Conservation (phyloP, 495 filamentous ascomycete genomes). For the Chaetomium cochliodes region DNA sequence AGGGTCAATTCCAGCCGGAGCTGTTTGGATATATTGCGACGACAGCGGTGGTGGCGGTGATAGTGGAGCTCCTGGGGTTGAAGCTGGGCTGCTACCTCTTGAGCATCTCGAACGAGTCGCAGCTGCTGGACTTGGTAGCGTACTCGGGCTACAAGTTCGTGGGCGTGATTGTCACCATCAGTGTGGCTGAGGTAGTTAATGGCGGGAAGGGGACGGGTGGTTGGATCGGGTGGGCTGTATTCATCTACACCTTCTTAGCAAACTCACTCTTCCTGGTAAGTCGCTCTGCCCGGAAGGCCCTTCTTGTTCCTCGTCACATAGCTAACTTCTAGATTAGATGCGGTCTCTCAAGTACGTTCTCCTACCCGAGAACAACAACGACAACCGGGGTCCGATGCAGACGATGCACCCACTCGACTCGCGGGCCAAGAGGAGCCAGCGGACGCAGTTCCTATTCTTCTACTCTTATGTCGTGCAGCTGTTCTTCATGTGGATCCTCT, state of each 20-base stretch:
- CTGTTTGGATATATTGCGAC: constrained; percentile 85
- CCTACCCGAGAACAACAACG: constrained; percentile 74
- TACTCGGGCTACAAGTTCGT: constrained; percentile 99
- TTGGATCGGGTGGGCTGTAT: constrained; percentile 85
- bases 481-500: constrained; percentile 92
- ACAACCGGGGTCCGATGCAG: constrained; percentile 67
- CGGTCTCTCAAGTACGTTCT: constrained; percentile 94
- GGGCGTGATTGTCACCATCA: constrained; percentile 83
- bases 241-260: constrained; percentile 84
- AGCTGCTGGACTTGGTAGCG: constrained; percentile 87
- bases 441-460: constrained; percentile 92
- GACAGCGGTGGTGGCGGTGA: constrained; percentile 73
- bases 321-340: constrained; percentile 57
- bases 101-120: constrained; percentile 80
- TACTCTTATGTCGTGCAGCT: constrained; percentile 95
- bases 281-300: not conserved
- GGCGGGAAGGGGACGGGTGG: constrained; percentile 76
- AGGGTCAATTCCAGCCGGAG: constrained; percentile 92
- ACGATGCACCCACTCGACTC: constrained; percentile 61
- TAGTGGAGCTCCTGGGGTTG: constrained; percentile 82
- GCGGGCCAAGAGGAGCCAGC: constrained; percentile 78
- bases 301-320: not conserved
- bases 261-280: constrained; percentile 95
- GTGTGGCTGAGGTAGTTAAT: constrained; percentile 72
- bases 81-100: constrained; percentile 93